Evolutionary conservation across 441 rosid genomes (phyloP), one percentile per base, ranked within the genome.

Genomic region (Eutrema salsugineum): DNA sequence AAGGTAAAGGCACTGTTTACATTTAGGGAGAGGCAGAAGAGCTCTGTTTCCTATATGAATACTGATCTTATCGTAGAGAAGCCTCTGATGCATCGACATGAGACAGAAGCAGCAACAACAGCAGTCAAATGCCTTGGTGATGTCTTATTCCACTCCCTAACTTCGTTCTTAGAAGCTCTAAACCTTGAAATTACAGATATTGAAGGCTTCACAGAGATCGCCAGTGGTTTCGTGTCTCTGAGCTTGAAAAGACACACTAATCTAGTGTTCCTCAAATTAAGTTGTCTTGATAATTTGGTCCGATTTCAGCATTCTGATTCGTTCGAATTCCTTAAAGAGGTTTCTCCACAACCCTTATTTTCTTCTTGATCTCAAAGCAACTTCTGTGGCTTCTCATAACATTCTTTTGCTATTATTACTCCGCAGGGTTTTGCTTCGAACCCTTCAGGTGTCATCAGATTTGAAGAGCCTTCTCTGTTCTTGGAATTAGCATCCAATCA

Each of bases 221-320:
- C 40, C 32, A 55, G 47, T 9, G 70, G 9, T 44, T 27, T 53
- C 4, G 68, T 22, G 3, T 19, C 33, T 12, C 5, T 71, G 3
- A 49, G 39, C 11, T 48, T 63, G 3, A 55, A 66, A 36, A 61
- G 46, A 17, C 44, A 50, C 36, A 10, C 22, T 43, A 22, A 64
- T 44, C 57, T 63, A 20, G 49, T 63, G 42, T 65, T 56, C 71
- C 60, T 62, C 11, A 53, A 42, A 2, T 20, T 71, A 3, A 32
- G 12, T 32, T 53, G 40, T 30, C 12, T 3, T 63, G 57, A 33
- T 5, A 44, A 51, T 15, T 17, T 62, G 7, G 38, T n/a, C 11
- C 8, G 0, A 1, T 53, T 43, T 63, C 64, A 44, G 40, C 10
- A 12, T 12, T 63, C 47, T 22, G 40, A 15, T 30, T 32, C 47